These are phyloP conservation scores for Starmerella stellata DNA, from an alignment of 805 yeast species.

Conservation along the genomic window DNA sequence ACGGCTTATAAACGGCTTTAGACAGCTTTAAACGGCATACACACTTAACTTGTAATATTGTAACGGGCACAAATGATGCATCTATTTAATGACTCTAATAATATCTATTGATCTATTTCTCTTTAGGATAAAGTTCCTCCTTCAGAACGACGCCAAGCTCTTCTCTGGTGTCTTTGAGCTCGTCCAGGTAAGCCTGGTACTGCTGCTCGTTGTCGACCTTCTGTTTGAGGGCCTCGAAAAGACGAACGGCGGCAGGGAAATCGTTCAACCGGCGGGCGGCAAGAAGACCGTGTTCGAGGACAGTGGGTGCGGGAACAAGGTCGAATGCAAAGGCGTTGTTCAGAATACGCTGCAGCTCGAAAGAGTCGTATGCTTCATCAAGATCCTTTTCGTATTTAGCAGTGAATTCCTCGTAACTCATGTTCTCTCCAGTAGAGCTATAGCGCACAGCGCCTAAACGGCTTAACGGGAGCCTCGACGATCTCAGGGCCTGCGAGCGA, in stretches of 20 bases:
- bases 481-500: neutral
- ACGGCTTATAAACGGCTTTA: no score
- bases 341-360: constrained; percentile 81
- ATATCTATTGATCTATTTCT: constrained; percentile 9
- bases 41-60: no score
- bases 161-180: constrained; percentile 74
- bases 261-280: constrained; percentile 99
- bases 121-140: constrained; percentile 53
- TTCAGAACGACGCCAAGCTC: constrained; percentile 85
- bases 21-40: no score
- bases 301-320: constrained; percentile 94
- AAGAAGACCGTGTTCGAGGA: constrained; percentile 83
- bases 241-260: constrained; percentile 96
- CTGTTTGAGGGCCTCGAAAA: constrained; percentile 84
- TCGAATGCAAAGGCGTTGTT: constrained; percentile 98
- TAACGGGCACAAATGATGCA: no score
- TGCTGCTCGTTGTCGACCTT: constrained; percentile 90
- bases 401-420: constrained; percentile 24
- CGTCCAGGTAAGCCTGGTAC: constrained; percentile 90
- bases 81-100: no score
- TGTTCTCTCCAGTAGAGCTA: constrained; percentile 13
- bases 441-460: constrained; percentile 9
- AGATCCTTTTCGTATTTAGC: constrained; percentile 79
- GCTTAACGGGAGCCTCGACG: constrained; percentile 1
- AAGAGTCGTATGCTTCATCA: constrained; percentile 76